A percentile compares a stretch with the other conserved stretches of the same genome.
Conservation (phyloP, 495 filamentous ascomycete species). For the Cercophora scortea region DNA sequence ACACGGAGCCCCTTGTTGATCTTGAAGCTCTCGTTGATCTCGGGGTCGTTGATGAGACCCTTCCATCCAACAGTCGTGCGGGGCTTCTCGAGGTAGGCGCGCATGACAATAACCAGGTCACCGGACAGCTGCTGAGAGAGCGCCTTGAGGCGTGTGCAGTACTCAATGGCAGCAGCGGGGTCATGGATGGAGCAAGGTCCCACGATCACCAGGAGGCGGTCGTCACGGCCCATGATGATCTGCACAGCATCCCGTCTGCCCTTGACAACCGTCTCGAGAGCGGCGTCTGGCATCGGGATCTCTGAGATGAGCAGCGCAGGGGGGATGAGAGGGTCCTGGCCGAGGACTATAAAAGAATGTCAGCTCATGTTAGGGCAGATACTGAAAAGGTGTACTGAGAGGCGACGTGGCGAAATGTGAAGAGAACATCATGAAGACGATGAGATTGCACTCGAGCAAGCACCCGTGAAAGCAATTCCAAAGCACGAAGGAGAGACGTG, state of each 20-base stretch:
- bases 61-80: conserved; percentile 99
- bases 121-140: conserved; percentile 66
- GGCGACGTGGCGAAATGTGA: no score
- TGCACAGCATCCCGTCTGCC: conserved; percentile 76
- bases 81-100: conserved; percentile 97
- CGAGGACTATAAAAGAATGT: conserved; percentile 56
- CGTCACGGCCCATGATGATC: conserved; percentile 69
- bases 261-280: conserved; percentile 61
- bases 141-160: conserved; percentile 66
- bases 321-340: conserved; percentile 90
- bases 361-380: conserved; percentile 7
- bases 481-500: no score
- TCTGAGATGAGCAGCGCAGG: conserved; percentile 83
- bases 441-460: no score
- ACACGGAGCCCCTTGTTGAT: conserved; percentile 98
- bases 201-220: conserved; percentile 88
- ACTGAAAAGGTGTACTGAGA: no score
- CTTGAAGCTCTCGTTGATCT: conserved; percentile 94
- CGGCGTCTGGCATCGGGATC: conserved; percentile 65
- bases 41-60: conserved; percentile 96
- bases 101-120: conserved; percentile 91
- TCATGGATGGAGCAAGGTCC: conserved; percentile 98
- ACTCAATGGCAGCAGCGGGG: conserved; percentile 79
- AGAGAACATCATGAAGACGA: no score
- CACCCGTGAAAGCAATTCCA: no score